A percentile compares a stretch with the other conserved stretches of the same genome.
Conservation (phyloP, 23 red algal genomes). For the Gracilaria caudata region DNA sequence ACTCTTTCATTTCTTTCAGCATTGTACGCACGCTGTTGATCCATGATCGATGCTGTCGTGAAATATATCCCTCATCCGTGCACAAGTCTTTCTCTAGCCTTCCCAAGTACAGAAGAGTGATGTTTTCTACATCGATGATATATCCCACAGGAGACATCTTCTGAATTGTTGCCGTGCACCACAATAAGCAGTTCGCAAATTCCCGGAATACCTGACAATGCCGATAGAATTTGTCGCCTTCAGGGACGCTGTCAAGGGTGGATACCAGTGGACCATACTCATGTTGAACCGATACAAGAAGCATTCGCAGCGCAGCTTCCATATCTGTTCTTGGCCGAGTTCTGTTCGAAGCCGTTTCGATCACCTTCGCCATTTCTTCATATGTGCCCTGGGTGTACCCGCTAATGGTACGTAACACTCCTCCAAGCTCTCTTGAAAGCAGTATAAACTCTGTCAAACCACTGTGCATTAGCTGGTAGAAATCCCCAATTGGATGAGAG, state of each 20-base stretch:
- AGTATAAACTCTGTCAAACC: slow-evolving; percentile 59
- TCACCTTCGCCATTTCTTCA: slow-evolving; percentile 68
- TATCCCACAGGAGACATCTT: slow-evolving; percentile 75
- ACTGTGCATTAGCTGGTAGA: slow-evolving; percentile 71
- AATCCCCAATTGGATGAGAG: slow-evolving; percentile 79
- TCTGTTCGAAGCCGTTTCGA: slow-evolving; percentile 56
- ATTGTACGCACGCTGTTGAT: slow-evolving; percentile 68
- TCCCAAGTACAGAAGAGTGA: slow-evolving; percentile 52
- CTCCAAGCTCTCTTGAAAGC: slow-evolving; percentile 57
- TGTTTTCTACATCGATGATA: slow-evolving; percentile 73
- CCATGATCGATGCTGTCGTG: slow-evolving; percentile 51
- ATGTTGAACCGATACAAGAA: slow-evolving; percentile 64
- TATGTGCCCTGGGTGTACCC: slow-evolving; percentile 45
- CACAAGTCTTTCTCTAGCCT: slow-evolving; percentile 41
- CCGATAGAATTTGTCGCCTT: slow-evolving; percentile 37
- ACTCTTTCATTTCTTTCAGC: slow-evolving; percentile 71
- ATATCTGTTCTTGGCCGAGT: slow-evolving; percentile 46
- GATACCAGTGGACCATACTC: slow-evolving; percentile 45
- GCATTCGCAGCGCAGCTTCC: slow-evolving; percentile 62
- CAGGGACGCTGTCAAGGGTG: slow-evolving; percentile 24
- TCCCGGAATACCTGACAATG: slow-evolving; percentile 59
- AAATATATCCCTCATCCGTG: slow-evolving; percentile 31
- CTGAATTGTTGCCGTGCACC: slow-evolving; percentile 73
- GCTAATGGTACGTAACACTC: slow-evolving; percentile 29
- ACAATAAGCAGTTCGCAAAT: slow-evolving; percentile 59